Evolutionary conservation across 352 stramenopile species (phyloP).

Genomic region (Phytophthora cajani): DNA sequence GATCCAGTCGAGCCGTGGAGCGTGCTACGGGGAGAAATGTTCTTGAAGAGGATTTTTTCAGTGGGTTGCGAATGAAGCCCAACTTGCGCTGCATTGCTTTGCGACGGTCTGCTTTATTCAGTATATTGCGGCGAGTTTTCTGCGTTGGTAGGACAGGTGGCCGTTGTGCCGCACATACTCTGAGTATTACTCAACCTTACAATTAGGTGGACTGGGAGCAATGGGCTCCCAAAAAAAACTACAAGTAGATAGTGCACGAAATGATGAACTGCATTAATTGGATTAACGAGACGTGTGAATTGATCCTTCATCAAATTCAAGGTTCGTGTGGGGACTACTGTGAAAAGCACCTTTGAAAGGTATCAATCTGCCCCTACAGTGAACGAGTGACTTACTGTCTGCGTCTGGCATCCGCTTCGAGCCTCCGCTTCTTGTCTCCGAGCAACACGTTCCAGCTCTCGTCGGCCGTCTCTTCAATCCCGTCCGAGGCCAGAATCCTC

Average conservation of each 20-base stretch:
- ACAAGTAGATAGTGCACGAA: background rate
- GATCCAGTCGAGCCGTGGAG: background rate
- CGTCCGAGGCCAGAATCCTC: constrained; percentile 17
- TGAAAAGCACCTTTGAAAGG: background rate
- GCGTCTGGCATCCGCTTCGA: background rate
- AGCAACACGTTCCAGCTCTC: constrained; percentile 18
- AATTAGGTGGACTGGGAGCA: background rate
- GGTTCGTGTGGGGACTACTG: background rate
- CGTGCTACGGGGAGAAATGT: background rate
- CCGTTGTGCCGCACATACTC: no score
- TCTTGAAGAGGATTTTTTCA: background rate
- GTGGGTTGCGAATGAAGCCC: background rate
- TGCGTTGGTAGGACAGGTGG: background rate
- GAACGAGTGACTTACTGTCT: background rate
- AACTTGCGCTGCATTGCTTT: background rate
- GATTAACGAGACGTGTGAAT: background rate
- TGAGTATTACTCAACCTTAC: no score
- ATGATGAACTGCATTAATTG: background rate
- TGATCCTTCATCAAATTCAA: background rate
- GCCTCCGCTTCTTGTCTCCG: background rate
- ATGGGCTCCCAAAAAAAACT: background rate
- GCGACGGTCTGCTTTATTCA: background rate
- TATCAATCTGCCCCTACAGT: background rate
- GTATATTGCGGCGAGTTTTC: background rate
- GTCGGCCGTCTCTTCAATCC: constrained; percentile 14